Evolutionary conservation across 2,329 filamentous ascomycete genomes (phyloP).

Genomic region (Pseudopyricularia cyperi): DNA sequence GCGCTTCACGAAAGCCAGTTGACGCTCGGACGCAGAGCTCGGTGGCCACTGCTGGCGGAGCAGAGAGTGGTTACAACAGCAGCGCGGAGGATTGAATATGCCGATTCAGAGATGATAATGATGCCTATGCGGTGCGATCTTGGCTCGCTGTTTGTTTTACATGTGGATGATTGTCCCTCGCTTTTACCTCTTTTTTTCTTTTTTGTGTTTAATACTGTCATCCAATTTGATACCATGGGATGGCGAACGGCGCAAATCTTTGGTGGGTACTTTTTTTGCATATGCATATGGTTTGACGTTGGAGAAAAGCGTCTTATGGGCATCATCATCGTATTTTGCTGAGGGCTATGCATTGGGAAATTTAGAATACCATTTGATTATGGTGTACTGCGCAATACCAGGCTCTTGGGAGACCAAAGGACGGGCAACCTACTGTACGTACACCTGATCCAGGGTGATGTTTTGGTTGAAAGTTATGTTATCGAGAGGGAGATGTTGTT

Average conservation of each 20-base stretch:
- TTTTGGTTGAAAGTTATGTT: too few species aligned
- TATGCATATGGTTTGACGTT: neutral
- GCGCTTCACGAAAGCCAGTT: neutral
- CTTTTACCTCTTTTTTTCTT: neutral
- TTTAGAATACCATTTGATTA: neutral
- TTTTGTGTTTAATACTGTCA: neutral
- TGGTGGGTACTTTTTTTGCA: neutral
- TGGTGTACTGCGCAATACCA: too few species aligned
- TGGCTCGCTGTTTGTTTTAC: neutral
- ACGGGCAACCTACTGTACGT: too few species aligned
- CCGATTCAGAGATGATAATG: neutral
- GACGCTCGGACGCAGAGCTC: slow-evolving; percentile 18
- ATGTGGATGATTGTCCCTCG: neutral
- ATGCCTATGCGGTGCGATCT: neutral
- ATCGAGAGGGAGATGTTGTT: too few species aligned
- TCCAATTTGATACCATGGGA: neutral
- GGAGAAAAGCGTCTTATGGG: neutral
- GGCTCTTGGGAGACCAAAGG: too few species aligned
- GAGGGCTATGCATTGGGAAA: neutral
- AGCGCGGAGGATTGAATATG: slow-evolving; percentile 16
- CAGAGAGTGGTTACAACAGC: slow-evolving; percentile 23
- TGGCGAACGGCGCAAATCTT: neutral
- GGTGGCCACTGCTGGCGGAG: slow-evolving; percentile 25
- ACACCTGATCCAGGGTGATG: too few species aligned
- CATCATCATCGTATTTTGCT: neutral